Base-by-base conservation (phyloP, 2,329 filamentous ascomycete species). In the Huntiella decipiens region DNA sequence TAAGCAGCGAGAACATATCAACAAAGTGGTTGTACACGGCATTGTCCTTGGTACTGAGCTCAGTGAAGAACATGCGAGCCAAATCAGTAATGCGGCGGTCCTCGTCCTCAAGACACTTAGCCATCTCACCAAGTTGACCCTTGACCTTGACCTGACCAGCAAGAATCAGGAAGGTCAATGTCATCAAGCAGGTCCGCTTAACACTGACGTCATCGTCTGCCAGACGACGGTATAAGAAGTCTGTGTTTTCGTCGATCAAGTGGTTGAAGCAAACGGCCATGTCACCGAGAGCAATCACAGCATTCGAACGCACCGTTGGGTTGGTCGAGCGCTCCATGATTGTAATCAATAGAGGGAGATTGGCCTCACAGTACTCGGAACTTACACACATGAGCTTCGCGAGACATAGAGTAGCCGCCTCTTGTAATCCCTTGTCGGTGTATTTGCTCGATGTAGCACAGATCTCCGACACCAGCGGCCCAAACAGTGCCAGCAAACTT, bases 241-340 rank as follows among this genome's bases (percentile, higher is more conserved):
- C 91, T 0, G 91, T 98, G 61, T 98, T 96, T 63, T 98, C 92
- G 57, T 98, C 92, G 54, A 98, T 95, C 43, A 98, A 74, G 57
- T 98, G 91, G 58, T 98, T 98, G 71, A 98, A 98, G 71, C 87
- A 95, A 16, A 98, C 91, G 0, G 92, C 92, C 91, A 98, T 98
- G 58, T 98, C 91, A 35, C 91, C 91, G 0, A 98, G 75, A 0
- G 91, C 88, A 54, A 98, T 93, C 13, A 98, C 92, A 7, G 92
- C 84, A 58, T 98, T 98, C 55, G 84, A 93, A 44, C 91, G 79
- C 35, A 93, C 88, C 13, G 87, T 93, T 1, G 92, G 82, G 56
- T 95, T 85, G 31, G 84, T 75, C 2, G 86, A 95, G 28, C 86
- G 79, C 64, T 98, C 91, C 68, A 98, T 87, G 56, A 98, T 96